Percentiles rank a stretch among this genome's conserved stretches.
Evolutionary conservation across 768 basidiomycete genomes (phyloP).

Genomic region (Agrocybe pediades): DNA sequence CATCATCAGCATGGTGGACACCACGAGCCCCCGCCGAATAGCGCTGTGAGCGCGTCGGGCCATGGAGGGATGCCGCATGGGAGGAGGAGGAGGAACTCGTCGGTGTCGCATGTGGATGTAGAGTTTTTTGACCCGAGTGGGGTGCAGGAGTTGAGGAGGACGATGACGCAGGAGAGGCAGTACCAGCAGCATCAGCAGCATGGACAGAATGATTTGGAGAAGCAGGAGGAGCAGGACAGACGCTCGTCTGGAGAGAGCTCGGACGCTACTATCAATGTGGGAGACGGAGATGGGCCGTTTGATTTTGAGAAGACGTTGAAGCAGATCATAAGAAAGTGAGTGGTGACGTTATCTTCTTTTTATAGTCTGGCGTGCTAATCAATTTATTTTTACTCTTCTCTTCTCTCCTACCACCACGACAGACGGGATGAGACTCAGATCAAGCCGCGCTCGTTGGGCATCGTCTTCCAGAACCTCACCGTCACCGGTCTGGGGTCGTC

Average conservation of each 20-base stretch:
- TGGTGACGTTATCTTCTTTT: neutral
- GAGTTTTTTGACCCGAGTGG: constrained; percentile 62
- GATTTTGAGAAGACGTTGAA: constrained; percentile 2
- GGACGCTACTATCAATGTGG: neutral
- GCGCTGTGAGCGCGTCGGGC: constrained; percentile 28
- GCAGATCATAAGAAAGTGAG: neutral
- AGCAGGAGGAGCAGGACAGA: constrained; percentile 13
- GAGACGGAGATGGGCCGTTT: neutral
- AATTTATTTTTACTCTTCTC: too few relatives aligned
- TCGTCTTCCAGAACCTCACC: constrained; percentile 58
- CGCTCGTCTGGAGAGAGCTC: neutral
- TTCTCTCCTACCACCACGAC: too few relatives aligned
- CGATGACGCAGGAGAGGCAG: constrained; percentile 30
- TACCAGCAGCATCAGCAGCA: too few relatives aligned
- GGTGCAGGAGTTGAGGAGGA: constrained; percentile 41
- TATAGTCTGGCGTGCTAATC: neutral
- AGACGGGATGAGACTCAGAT: constrained; percentile 33
- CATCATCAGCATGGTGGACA: constrained; percentile 2
- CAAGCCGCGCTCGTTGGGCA: constrained; percentile 56
- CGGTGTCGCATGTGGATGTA: constrained; percentile 41
- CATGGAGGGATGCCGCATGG: too few relatives aligned
- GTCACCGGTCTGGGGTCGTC: constrained; percentile 61
- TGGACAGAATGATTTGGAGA: too few relatives aligned
- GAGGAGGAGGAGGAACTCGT: constrained; percentile 16
- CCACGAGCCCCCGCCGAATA: constrained; percentile 9